phyloP scores from a whole-genome alignment of 1,139 yeast species.

The Blastobotrys malaysiensis region DNA sequence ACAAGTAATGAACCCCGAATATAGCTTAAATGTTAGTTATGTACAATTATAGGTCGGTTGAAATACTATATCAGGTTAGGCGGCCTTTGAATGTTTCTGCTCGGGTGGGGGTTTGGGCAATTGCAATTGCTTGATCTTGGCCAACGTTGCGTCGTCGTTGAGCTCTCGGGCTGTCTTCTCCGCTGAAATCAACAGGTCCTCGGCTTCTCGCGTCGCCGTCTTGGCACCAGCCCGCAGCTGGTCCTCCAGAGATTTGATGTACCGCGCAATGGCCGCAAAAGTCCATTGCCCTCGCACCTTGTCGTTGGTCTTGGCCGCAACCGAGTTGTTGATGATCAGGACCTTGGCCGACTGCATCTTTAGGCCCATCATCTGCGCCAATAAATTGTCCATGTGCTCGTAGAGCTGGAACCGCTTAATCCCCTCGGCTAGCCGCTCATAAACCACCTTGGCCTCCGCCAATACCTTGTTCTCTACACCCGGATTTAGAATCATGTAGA shows the following conservation, averaged over 20 bases:
- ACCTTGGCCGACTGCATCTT: slow-evolving; percentile 17
- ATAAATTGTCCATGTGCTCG: slow-evolving; percentile 21
- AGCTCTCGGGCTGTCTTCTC: background rate
- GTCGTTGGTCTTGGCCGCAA: slow-evolving; percentile 21
- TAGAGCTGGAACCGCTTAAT: slow-evolving; percentile 20
- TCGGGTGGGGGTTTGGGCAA: background rate
- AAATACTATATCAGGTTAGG: too few species aligned
- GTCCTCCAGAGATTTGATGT: background rate
- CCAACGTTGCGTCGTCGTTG: background rate
- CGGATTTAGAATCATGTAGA: background rate
- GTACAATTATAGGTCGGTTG: too few species aligned
- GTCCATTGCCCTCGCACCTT: background rate
- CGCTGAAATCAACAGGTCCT: background rate
- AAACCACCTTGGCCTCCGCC: background rate
- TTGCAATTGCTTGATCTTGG: background rate
- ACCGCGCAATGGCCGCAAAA: background rate
- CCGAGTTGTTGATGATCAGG: slow-evolving; percentile 20
- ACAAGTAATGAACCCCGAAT: background rate
- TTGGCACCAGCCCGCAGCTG: background rate
- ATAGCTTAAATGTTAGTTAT: too few species aligned
- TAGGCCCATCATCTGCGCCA: slow-evolving; percentile 20
- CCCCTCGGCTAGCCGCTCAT: slow-evolving; percentile 21
- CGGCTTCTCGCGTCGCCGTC: background rate
- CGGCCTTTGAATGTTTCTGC: too few species aligned
- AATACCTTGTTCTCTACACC: background rate